A percentile compares a stretch with the other conserved stretches of the same genome.
phyloP scores from a whole-genome alignment of 225 moss, liverwort and hornwort genomes.

The Rhytidiadelphus loreus region DNA sequence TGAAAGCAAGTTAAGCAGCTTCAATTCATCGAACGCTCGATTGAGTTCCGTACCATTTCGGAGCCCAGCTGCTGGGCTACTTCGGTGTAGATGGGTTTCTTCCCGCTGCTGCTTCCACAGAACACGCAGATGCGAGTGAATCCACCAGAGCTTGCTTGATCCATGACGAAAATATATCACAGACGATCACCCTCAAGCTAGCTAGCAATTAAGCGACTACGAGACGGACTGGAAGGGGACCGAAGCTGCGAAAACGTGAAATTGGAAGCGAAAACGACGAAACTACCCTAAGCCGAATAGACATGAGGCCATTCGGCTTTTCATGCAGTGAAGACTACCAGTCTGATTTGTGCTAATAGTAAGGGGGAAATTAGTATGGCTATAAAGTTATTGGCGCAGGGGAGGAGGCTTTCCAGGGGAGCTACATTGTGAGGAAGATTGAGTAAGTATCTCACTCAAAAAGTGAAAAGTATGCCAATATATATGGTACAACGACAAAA shows the following conservation, averaged over 20 bases:
- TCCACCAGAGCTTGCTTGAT: neutral
- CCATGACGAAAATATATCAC: neutral
- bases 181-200: neutral
- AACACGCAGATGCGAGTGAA: slow-evolving; percentile 32
- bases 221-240: neutral
- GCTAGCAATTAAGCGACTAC: neutral
- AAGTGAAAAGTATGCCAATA: neutral
- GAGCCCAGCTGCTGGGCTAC: slow-evolving; percentile 14
- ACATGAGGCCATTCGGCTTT: neutral
- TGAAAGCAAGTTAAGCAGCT: neutral
- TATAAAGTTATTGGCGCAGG: neutral
- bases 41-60: slow-evolving; percentile 7
- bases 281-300: neutral
- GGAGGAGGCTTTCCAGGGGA: neutral
- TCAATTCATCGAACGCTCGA: neutral
- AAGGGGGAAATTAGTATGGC: neutral
- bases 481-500: neutral
- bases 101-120: slow-evolving; percentile 36
- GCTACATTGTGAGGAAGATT: neutral
- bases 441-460: neutral
- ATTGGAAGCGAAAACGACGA: neutral
- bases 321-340: neutral
- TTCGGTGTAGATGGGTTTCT: slow-evolving; percentile 21
- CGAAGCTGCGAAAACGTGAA: neutral
- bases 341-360: neutral